Evolutionary conservation across 2,329 filamentous ascomycete genomes (phyloP), one percentile per base, ranked within the genome.

Genomic region (Diaporthe sp.): DNA sequence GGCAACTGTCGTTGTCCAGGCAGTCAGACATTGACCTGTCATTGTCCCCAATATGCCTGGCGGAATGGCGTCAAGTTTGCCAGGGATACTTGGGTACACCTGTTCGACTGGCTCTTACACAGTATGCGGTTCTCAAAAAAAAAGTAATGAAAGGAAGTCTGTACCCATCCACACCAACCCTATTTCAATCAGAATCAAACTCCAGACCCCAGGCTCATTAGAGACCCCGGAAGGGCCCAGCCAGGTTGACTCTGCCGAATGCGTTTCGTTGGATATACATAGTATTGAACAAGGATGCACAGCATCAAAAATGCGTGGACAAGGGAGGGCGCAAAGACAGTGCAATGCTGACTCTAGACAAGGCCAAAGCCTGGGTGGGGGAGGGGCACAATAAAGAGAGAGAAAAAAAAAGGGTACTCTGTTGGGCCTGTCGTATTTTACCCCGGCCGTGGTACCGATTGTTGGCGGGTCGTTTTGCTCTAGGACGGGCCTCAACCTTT

Each of bases 101-200:
- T 39, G 34, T 12, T 39, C 31, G 62, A 31, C 46, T 68, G 62
- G 19, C 65, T 70, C 65, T 28, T 53, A 25, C 65, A 51, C 65
- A 55, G 65, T 28, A 55, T 15, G 19, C 46, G 19, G 15, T 28
- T 42, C 34, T 70, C 49, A 55, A 53, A 55, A 42, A 55, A 53
- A 55, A 42, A 55, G 49, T 70, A 70, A 70, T 55, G 25, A 70
- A 55, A 70, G 65, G 65, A 70, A 19, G 65, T 53, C 65, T 70
- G 65, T 70, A 53, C 49, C 65, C 65, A 70, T 55, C 65, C 65
- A 28, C 65, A 42, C 34, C 65, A 55, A 67, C 58, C 49, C 46
- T 58, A 25, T n/a, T 65, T 68, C 61, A 68, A 58, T 68, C 61
- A 74, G 72, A 58, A 68, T 60, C 72, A 74, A 57, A 73, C 60